Base-by-base conservation (phyloP, 441 rosid species). In the Populus tomentosa region DNA sequence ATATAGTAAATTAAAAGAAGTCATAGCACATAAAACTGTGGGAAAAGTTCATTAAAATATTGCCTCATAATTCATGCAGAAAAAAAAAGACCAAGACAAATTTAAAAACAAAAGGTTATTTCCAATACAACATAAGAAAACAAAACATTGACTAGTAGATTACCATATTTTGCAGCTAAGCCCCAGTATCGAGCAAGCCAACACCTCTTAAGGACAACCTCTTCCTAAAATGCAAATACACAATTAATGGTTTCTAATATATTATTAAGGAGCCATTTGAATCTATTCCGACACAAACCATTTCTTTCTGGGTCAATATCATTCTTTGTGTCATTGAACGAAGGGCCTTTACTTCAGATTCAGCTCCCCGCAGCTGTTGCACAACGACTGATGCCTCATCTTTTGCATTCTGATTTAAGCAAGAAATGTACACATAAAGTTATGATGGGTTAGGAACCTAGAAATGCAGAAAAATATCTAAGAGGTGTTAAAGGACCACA, bases 131-230 rank as follows among this genome's bases (percentile, higher is more conserved):
- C 76, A 72, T 56, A 38, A 56, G 70, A 65, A 80, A 78, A 72
- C 5, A 6, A 53, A 42, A 33, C 72, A 21, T 46, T 32, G 61
- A 35, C 63, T 42, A 74, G 68, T 26, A 67, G 38, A 67, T 83
- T 88, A 96, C 98, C 98, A 83, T 91, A 93, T 76, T 88, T 85
- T 36, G 90, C 95, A 81, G 97, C 96, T 80, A 97, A 87, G 65
- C 92, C 94, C 98, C 99, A 97, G 77, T 92, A 92, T 71, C 98
- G 93, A 65, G 98, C 95, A 80, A 97, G 99, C 99, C 99, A 97
- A 73, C 99, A 97, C 85, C 98, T 91, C 94, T 94, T 97, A 78
- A 97, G 84, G 77, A 93, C 98, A 76, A 97, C 98, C 86, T 97
- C 99, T 81, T 94, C 99, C 99, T 97, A 85, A 71, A 83, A 80